Evolutionary conservation across 2,329 filamentous ascomycete genomes (phyloP).

Genomic region (Acrocalymma vagum): DNA sequence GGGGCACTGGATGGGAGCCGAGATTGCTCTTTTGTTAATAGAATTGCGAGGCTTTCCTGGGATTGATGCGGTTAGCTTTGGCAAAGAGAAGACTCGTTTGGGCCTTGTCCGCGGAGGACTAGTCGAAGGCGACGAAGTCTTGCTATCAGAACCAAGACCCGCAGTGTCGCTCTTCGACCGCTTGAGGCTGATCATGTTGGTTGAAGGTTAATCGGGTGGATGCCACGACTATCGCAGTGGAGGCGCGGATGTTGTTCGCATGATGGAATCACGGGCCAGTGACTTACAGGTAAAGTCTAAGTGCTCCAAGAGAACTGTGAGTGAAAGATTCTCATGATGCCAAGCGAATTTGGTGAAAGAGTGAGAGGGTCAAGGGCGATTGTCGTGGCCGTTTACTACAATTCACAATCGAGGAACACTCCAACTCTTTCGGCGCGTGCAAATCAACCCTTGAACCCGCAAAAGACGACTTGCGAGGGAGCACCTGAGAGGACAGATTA

Average conservation of each 20-base stretch:
- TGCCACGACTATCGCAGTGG: too few relatives aligned
- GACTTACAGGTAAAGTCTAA: slow-evolving; percentile 1
- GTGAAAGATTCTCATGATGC: too few relatives aligned
- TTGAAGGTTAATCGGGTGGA: background rate
- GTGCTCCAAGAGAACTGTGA: too few relatives aligned
- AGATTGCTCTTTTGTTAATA: slow-evolving; percentile 33
- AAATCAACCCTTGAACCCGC: too few relatives aligned
- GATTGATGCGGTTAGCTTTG: slow-evolving; percentile 36
- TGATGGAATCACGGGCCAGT: background rate
- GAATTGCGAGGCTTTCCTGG: slow-evolving; percentile 28
- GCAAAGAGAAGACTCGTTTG: slow-evolving; percentile 34
- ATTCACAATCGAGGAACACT: too few relatives aligned
- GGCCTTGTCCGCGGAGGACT: slow-evolving; percentile 14
- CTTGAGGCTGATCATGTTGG: slow-evolving; percentile 28
- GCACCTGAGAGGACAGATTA: too few relatives aligned
- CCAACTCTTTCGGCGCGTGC: too few relatives aligned
- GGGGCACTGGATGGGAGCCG: slow-evolving; percentile 30
- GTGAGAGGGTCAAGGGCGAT: too few relatives aligned
- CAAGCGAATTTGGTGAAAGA: too few relatives aligned
- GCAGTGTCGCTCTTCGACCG: slow-evolving; percentile 32
- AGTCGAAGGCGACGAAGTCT: slow-evolving; percentile 20
- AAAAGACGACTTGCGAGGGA: too few relatives aligned
- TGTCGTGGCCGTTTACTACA: too few relatives aligned
- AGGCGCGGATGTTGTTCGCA: background rate
- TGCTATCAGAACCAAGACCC: slow-evolving; percentile 22